Conservation (phyloP, 1,284 basidiomycete species). For the Prillingera fragicola region DNA sequence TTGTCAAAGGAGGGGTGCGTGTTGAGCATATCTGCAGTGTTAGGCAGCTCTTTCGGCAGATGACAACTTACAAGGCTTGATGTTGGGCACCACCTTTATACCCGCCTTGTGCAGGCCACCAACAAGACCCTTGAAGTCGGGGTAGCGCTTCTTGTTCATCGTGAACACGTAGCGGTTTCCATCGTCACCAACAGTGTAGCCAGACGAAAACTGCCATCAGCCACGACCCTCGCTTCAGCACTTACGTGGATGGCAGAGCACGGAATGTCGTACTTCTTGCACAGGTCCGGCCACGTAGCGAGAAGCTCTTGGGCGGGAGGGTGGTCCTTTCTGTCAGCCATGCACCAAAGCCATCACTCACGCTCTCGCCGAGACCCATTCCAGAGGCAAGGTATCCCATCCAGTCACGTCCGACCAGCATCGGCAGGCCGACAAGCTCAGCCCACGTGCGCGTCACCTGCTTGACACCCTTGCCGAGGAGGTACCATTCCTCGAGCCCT, state of each 20-base stretch:
- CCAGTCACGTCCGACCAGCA: conserved; percentile 48
- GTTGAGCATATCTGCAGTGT: conserved; percentile 27
- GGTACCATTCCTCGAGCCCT: conserved; percentile 48
- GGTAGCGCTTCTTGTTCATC: conserved; percentile 49
- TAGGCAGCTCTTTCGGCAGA: neutral
- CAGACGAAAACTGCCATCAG: conserved; percentile 39
- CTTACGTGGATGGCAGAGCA: conserved; percentile 44
- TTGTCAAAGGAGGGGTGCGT: conserved; percentile 43
- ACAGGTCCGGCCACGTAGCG: conserved; percentile 45
- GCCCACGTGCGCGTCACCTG: conserved; percentile 40
- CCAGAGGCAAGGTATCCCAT: conserved; percentile 47
- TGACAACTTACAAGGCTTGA: conserved; percentile 44
- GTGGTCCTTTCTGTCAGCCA: conserved; percentile 25
- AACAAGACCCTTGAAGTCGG: conserved; percentile 48
- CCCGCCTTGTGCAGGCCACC: conserved; percentile 45
- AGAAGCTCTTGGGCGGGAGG: conserved; percentile 49
- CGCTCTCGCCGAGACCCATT: conserved; percentile 48
- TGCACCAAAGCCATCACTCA: conserved; percentile 4
- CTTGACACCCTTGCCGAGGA: conserved; percentile 41
- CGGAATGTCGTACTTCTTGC: conserved; percentile 48
- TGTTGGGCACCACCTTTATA: conserved; percentile 49
- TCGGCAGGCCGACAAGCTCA: conserved; percentile 44
- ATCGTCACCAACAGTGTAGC: conserved; percentile 46
- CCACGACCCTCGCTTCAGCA: conserved; percentile 2
- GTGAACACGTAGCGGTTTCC: conserved; percentile 49